Conservation (phyloP, 306 rosid species). For the Vigna radiata region DNA sequence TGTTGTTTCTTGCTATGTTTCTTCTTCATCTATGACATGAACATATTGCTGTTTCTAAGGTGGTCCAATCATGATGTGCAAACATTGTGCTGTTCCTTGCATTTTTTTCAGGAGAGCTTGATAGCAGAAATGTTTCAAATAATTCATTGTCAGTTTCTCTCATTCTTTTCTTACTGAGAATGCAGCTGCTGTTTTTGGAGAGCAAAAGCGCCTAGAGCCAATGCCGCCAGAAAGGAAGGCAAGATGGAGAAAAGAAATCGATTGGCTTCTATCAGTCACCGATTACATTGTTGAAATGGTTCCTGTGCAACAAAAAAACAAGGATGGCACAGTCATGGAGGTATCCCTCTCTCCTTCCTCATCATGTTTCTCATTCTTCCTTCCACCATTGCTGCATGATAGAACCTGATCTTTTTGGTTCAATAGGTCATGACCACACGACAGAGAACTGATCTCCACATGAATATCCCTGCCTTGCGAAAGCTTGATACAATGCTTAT, state of each 20-base stretch:
- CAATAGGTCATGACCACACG: slow-evolving; percentile 92
- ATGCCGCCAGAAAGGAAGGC: slow-evolving; percentile 77
- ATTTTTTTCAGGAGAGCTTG: slow-evolving; percentile 24
- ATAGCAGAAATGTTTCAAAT: slow-evolving; percentile 40
- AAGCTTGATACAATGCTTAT: slow-evolving; percentile 92
- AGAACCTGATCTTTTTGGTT: slow-evolving; percentile 36
- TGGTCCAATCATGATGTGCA: slow-evolving; percentile 26
- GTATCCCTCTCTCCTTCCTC: slow-evolving; percentile 46
- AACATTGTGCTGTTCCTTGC: slow-evolving; percentile 30
- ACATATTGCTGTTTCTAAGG: background rate
- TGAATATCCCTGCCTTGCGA: slow-evolving; percentile 92
- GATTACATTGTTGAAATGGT: slow-evolving; percentile 93
- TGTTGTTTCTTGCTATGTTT: background rate
- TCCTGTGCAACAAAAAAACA: slow-evolving; percentile 77
- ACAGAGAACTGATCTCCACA: slow-evolving; percentile 91
- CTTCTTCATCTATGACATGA: background rate
- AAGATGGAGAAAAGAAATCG: slow-evolving; percentile 91
- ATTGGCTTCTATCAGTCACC: slow-evolving; percentile 83
- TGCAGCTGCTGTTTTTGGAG: slow-evolving; percentile 96
- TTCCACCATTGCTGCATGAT: slow-evolving; percentile 9
- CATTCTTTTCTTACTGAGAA: slow-evolving; percentile 41
- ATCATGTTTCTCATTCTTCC: slow-evolving; percentile 8
- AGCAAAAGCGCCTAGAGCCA: slow-evolving; percentile 85
- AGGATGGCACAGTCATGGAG: slow-evolving; percentile 92
- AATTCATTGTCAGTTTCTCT: slow-evolving; percentile 24